Conservation (phyloP, 352 stramenopile genomes). For the Phytophthora brassicae region DNA sequence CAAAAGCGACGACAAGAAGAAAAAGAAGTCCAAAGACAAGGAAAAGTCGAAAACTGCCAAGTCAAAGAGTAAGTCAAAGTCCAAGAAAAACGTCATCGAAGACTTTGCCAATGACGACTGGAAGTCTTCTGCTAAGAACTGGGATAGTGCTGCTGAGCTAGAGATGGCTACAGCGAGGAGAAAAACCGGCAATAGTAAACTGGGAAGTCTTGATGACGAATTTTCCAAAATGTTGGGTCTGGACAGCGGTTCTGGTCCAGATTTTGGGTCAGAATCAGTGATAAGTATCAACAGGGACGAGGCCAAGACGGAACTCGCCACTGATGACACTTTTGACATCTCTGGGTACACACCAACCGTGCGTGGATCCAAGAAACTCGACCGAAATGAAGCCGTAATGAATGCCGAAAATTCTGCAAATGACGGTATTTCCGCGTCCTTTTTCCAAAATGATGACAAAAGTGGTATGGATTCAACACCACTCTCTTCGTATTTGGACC, state of each 20-base stretch:
- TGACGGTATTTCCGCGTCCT: constrained; percentile 30
- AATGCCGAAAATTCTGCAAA: neutral
- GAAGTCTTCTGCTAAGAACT: constrained; percentile 20
- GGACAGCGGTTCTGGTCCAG: constrained; percentile 16
- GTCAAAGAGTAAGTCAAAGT: constrained; percentile 55
- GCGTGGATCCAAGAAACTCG: constrained; percentile 12
- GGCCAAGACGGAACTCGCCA: neutral
- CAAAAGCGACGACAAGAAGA: constrained; percentile 38
- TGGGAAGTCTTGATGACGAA: constrained; percentile 46
- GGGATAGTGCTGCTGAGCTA: constrained; percentile 30
- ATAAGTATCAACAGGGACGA: constrained; percentile 24
- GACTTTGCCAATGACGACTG: constrained; percentile 31
- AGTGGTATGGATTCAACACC: constrained; percentile 19
- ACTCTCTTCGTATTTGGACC: constrained; percentile 22
- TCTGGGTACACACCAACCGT: constrained; percentile 15
- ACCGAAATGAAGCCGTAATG: neutral
- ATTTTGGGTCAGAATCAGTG: constrained; percentile 9
- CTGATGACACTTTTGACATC: constrained; percentile 18
- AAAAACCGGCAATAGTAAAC: constrained; percentile 41
- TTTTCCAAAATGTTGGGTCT: constrained; percentile 70
- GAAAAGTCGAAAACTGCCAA: constrained; percentile 29
- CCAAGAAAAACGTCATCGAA: constrained; percentile 34
- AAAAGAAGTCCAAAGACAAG: constrained; percentile 35
- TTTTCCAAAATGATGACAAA: constrained; percentile 36
- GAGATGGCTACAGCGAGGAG: constrained; percentile 34